Conservation (phyloP, 345 rosid genomes). For the Atalantia buxifolia region DNA sequence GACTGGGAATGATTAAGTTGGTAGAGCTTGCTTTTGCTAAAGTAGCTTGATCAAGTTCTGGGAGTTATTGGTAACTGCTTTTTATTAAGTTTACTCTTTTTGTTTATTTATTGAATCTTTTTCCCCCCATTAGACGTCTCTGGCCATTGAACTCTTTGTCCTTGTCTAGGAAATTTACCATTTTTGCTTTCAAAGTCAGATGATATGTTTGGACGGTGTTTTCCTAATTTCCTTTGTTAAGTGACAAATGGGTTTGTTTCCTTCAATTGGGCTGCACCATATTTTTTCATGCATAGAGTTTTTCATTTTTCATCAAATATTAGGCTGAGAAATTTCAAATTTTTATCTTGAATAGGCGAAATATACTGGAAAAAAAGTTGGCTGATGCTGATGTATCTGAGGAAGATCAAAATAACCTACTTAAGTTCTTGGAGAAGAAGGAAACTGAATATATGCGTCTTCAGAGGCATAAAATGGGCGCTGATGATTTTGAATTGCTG, state of each 20-base stretch:
- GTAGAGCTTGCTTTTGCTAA: background rate
- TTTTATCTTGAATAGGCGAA: constrained; percentile 41
- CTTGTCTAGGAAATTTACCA: background rate
- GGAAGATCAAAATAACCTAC: constrained; percentile 91
- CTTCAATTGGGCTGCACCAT: background rate
- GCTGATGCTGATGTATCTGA: constrained; percentile 96
- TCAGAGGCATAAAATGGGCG: constrained; percentile 94
- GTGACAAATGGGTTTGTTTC: background rate
- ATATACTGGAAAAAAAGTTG: constrained; percentile 72
- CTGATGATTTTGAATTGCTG: constrained; percentile 81
- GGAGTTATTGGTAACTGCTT: background rate
- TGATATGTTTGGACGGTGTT: background rate
- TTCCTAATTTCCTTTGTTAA: background rate
- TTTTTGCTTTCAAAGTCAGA: background rate
- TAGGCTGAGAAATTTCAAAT: background rate
- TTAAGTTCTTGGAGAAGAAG: constrained; percentile 87
- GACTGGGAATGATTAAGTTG: background rate
- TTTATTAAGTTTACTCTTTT: background rate
- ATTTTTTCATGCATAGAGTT: background rate
- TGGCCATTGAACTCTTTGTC: background rate
- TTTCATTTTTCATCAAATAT: background rate
- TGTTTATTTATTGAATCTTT: background rate
- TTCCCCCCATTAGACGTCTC: background rate
- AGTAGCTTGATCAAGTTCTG: background rate
- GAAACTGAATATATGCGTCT: constrained; percentile 98